Conservation (phyloP, 1,139 yeast species). For the Magnusiomyces paraingens region DNA sequence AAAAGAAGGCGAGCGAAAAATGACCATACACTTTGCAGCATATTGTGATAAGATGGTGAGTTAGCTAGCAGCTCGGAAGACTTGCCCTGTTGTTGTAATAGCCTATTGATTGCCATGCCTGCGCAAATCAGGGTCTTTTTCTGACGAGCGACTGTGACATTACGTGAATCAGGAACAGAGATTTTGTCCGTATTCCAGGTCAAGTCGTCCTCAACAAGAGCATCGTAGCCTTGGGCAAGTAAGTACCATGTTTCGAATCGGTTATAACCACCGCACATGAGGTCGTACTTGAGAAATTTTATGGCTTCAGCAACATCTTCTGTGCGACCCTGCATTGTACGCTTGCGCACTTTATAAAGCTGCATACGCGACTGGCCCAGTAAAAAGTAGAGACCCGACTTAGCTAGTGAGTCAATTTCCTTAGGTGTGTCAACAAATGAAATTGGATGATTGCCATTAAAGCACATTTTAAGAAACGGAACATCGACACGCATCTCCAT, state of each 20-base stretch:
- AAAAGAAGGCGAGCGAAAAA: slow-evolving; percentile 56
- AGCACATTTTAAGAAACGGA: slow-evolving; percentile 46
- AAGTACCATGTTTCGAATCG: slow-evolving; percentile 84
- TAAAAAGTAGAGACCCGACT: slow-evolving; percentile 62
- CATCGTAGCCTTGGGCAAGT: slow-evolving; percentile 74
- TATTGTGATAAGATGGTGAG: slow-evolving; percentile 30
- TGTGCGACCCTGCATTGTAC: slow-evolving; percentile 70
- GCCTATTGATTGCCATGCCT: slow-evolving; percentile 62
- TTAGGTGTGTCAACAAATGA: slow-evolving; percentile 36
- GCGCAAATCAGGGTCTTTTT: slow-evolving; percentile 67
- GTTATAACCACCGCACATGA: slow-evolving; percentile 51
- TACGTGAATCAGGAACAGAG: slow-evolving; percentile 56
- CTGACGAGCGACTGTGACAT: slow-evolving; percentile 57
- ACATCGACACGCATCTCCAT: slow-evolving; percentile 27
- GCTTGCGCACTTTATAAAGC: slow-evolving; percentile 56
- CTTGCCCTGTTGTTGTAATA: slow-evolving; percentile 27
- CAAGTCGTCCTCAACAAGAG: slow-evolving; percentile 77
- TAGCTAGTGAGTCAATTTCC: slow-evolving; percentile 36
- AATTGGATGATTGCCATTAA: slow-evolving; percentile 48
- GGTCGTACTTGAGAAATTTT: slow-evolving; percentile 56
- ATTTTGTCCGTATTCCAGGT: slow-evolving; percentile 88
- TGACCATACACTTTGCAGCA: slow-evolving; percentile 48
- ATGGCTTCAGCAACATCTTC: slow-evolving; percentile 76
- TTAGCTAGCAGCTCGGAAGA: slow-evolving; percentile 17
- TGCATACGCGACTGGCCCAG: slow-evolving; percentile 66